Evolutionary conservation across 192 early-diverging fungal genomes (phyloP).

Genomic region (Backusella circina): DNA sequence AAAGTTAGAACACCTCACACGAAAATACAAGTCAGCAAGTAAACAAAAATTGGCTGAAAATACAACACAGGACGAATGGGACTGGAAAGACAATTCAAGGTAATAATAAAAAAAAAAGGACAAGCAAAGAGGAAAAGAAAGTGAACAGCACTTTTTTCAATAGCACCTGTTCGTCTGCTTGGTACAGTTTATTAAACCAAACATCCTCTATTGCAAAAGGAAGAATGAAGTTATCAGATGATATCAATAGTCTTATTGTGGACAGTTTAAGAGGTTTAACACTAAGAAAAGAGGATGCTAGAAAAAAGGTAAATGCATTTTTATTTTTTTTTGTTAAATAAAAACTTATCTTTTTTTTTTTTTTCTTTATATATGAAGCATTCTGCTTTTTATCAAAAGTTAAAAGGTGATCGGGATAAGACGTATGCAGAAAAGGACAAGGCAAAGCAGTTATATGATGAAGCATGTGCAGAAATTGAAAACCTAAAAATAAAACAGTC

Average conservation of each 20-base stretch:
- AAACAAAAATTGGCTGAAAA: constrained; percentile 21
- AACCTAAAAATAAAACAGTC: constrained; percentile 51
- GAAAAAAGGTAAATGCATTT: constrained; percentile 81
- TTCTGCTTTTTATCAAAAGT: constrained; percentile 56
- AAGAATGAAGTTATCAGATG: constrained; percentile 49
- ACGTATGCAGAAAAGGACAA: constrained; percentile 60
- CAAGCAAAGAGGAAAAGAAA: background rate
- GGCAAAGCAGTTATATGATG: constrained; percentile 60
- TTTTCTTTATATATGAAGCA: constrained; percentile 40
- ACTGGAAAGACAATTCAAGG: constrained; percentile 39
- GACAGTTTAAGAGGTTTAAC: constrained; percentile 55
- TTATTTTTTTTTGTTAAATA: no score
- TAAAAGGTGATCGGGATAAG: constrained; percentile 57
- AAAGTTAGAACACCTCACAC: constrained; percentile 58
- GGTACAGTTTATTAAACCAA: constrained; percentile 55
- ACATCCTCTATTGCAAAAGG: constrained; percentile 49
- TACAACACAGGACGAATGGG: constrained; percentile 21
- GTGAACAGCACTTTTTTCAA: background rate
- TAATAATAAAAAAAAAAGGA: constrained; percentile 16
- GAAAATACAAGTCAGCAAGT: constrained; percentile 49
- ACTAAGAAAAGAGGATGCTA: constrained; percentile 60
- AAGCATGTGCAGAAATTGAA: constrained; percentile 62
- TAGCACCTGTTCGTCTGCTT: constrained; percentile 57
- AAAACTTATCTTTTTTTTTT: background rate
- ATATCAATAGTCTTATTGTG: constrained; percentile 41